phyloP scores from a whole-genome alignment of 2,329 filamentous ascomycete genomes.

The Stagonosporopsis vannaccii region DNA sequence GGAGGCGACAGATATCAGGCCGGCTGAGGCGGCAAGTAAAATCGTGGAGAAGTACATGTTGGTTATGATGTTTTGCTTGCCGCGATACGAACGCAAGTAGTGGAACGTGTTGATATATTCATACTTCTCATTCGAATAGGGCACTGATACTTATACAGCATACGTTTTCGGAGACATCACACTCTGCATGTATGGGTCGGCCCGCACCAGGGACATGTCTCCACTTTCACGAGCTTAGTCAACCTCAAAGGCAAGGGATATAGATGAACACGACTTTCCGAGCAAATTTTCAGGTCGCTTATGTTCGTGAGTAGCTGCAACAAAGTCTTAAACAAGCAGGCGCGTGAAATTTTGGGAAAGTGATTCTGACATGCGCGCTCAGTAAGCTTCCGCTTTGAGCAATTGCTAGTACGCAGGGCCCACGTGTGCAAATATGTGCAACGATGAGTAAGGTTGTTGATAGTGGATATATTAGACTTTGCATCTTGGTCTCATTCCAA shows the following conservation, averaged over 20 bases:
- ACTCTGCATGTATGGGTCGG: background rate
- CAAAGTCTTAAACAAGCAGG: background rate
- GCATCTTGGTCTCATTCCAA: background rate
- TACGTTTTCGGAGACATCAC: background rate
- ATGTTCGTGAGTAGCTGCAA: background rate
- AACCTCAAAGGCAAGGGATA: background rate
- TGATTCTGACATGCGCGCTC: background rate
- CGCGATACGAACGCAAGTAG: background rate
- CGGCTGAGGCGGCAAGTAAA: constrained; percentile 12
- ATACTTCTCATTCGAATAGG: too few species aligned
- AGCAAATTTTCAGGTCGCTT: background rate
- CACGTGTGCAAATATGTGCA: background rate
- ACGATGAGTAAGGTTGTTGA: background rate
- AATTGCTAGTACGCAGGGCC: background rate
- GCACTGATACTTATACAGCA: background rate
- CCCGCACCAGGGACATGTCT: background rate
- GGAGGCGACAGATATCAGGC: constrained; percentile 10
- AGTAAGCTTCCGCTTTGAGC: background rate
- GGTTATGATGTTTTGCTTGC: background rate
- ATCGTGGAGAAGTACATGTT: constrained; percentile 13
- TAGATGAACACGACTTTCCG: background rate
- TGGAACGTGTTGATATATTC: too few species aligned
- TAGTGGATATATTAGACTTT: background rate
- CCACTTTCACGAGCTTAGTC: background rate
- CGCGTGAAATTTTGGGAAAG: background rate